Conservation (phyloP, 371 early-diverging fungal species). For the Mucor circinelloides region DNA sequence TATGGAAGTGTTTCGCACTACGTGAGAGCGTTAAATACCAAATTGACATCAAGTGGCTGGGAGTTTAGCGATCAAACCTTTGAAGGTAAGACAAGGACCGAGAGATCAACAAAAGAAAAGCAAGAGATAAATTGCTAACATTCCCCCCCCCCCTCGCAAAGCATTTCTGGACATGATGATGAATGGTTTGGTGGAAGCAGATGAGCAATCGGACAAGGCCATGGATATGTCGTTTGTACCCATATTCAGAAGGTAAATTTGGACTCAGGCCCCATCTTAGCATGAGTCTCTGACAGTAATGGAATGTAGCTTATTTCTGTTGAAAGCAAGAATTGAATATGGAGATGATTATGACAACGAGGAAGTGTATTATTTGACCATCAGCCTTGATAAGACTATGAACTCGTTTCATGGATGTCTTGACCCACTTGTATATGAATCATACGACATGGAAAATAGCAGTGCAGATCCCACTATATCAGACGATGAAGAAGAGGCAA, state of each 20-base stretch:
- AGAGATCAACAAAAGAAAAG: neutral
- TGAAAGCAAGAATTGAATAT: conserved; percentile 26
- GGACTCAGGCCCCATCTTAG: neutral
- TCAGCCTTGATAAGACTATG: conserved; percentile 22
- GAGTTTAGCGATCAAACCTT: conserved; percentile 23
- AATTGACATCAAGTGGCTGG: conserved; percentile 16
- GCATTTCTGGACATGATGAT: conserved; percentile 34
- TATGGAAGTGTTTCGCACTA: conserved; percentile 33
- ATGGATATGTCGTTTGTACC: conserved; percentile 1
- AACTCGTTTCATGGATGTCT: conserved; percentile 42
- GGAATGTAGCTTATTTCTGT: conserved; percentile 18
- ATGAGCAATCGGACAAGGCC: conserved; percentile 15
- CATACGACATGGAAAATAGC: conserved; percentile 6
- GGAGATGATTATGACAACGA: conserved; percentile 26
- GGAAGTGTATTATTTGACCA: conserved; percentile 26
- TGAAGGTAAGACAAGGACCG: conserved; percentile 27
- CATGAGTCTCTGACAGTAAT: neutral
- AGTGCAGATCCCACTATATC: neutral
- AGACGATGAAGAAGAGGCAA: neutral
- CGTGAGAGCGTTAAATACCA: conserved; percentile 25
- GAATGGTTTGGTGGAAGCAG: conserved; percentile 14
- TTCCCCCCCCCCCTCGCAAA: neutral
- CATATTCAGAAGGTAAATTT: conserved; percentile 20
- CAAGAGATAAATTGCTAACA: neutral
- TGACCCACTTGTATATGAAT: conserved; percentile 44